Base-by-base conservation (phyloP, 805 yeast species). In the Spathaspora sp. region DNA sequence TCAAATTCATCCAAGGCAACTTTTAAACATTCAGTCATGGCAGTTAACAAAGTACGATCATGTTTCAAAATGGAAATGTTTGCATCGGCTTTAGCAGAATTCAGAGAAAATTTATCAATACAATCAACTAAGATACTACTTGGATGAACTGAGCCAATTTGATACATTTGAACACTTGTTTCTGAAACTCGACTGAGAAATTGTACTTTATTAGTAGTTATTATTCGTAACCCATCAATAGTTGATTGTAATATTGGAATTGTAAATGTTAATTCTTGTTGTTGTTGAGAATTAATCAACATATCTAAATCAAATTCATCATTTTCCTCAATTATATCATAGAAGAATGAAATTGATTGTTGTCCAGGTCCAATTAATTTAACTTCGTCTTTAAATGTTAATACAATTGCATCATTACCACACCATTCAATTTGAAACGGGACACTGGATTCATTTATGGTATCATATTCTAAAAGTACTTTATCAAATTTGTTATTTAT, bases 71-170 rank as follows among this genome's bases (percentile, higher is more conserved):
- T 81, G 64, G 66, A 79, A 32, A 92, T 73, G 54, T 86, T 88
- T 52, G 87, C 89, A 61, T 87, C 89, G 0, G 96, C 93, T 59
- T 86, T 85, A 0, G 97, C 89, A 0, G 94, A 81, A 57, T 86
- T 85, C 40, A 70, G 70, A 12, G 82, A 80, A 8, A 90, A 69
- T 52, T 87, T 71, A 47, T 73, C 76, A n/a, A 73, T 62, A 8
- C 97, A 87, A 67, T 92, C 97, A 8, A 89, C 69, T 32, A 94
- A 69, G 20, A 93, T 86, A 1, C 96, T 89, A 31, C 94, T 78
- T 1, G 97, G 87, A 32, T 88, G 79, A 0, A 89, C 79, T 0
- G 97, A 89, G 0, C 98, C 99, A 46, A 92, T 81, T 60, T 80
- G 81, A 66, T 90, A 90, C 6, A 89, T 77, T 39, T 83, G 82